Conservation (phyloP, 345 rosid genomes). For the Citrus sp. region DNA sequence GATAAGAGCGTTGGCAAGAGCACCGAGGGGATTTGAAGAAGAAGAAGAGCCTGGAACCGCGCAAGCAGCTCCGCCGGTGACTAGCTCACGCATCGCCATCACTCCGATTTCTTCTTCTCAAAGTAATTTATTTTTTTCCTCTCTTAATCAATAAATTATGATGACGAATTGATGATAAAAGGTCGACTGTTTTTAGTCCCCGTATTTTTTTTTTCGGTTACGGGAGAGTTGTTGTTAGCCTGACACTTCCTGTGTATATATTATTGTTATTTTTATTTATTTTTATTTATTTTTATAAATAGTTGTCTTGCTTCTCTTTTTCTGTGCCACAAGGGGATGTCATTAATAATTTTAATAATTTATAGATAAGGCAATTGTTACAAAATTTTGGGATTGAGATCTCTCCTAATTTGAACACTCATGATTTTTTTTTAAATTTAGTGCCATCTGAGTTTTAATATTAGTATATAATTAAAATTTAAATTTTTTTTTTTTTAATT, state of each 20-base stretch:
- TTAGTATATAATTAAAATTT: no score
- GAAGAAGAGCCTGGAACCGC: slow-evolving; percentile 92
- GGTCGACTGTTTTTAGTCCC: neutral
- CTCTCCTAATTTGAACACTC: accelerated
- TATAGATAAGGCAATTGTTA: neutral
- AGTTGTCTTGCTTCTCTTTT: neutral
- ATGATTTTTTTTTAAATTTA: no score
- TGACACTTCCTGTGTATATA: slow-evolving; percentile 9
- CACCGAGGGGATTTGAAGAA: slow-evolving; percentile 87
- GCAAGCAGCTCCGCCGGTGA: slow-evolving; percentile 93
- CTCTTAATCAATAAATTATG: neutral
- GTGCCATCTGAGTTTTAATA: accelerated
- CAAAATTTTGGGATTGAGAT: no score
- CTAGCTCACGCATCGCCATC: slow-evolving; percentile 98
- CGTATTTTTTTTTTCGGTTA: neutral
- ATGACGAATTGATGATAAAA: neutral
- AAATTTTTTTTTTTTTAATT: no score
- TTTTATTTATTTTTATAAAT: neutral
- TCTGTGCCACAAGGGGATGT: neutral
- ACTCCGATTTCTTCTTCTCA: neutral
- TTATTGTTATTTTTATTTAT: neutral
- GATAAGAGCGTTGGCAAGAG: slow-evolving; percentile 85
- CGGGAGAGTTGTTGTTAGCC: neutral
- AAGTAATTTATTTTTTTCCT: neutral
- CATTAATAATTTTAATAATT: neutral